A percentile compares a stretch with the other conserved stretches of the same genome.
Conservation (phyloP, 1,139 yeast species). For the Ogataea hybrid region DNA sequence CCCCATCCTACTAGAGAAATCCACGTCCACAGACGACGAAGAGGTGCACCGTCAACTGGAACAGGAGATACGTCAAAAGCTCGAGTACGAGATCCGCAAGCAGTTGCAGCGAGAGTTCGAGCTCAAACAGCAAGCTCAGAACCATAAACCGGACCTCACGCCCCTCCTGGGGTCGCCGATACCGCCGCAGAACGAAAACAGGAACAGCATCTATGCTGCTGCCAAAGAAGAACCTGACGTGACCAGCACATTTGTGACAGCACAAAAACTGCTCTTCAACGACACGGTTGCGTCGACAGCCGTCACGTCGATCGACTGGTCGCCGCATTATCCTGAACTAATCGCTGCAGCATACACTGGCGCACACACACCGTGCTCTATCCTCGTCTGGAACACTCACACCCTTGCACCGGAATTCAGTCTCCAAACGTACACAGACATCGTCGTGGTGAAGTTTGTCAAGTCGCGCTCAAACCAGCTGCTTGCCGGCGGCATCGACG, state of each 20-base stretch:
- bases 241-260: constrained; percentile 4
- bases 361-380: constrained; percentile 33
- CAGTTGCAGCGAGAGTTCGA: constrained; percentile 20
- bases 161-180: constrained; percentile 2
- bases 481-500: constrained; percentile 27
- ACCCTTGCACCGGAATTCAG: constrained; percentile 37
- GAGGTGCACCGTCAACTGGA: constrained; percentile 10
- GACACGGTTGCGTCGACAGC: constrained; percentile 16
- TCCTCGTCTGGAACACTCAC: constrained; percentile 35
- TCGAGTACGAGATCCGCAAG: constrained; percentile 21
- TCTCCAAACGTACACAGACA: constrained; percentile 35
- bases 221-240: constrained; percentile 1
- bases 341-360: constrained; percentile 35
- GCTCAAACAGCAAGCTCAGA: constrained; percentile 5
- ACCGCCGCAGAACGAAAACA: constrained; percentile 8
- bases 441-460: constrained; percentile 26
- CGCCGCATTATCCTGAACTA: constrained; percentile 36
- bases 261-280: constrained; percentile 2
- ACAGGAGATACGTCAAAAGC: constrained; percentile 12
- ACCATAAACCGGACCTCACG: neutral
- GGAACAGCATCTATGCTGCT: constrained; percentile 18
- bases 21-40: constrained; percentile 6
- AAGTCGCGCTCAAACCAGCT: constrained; percentile 23
- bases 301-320: constrained; percentile 33
- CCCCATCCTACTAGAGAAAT: constrained; percentile 2